A percentile compares a stretch with the other conserved stretches of the same genome.
Evolutionary conservation across 768 basidiomycete species (phyloP).

Genomic region (Phanerodontia chrysosporium): DNA sequence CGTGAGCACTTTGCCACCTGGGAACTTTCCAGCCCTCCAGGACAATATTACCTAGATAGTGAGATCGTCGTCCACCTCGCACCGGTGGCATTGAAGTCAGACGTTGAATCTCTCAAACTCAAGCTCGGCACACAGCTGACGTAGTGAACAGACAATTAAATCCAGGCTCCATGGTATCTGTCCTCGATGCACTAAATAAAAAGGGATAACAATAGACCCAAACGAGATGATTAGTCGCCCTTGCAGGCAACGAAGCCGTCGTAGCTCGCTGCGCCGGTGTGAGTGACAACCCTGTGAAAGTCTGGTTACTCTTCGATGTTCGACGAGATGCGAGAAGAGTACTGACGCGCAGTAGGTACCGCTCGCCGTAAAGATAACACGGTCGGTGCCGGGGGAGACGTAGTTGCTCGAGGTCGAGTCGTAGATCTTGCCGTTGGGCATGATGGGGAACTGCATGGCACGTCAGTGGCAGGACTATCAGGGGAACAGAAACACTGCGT

Average conservation of each 20-base stretch:
- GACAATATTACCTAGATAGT: background rate
- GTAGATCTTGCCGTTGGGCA: conserved; percentile 17
- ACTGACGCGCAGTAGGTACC: conserved; percentile 23
- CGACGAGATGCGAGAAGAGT: background rate
- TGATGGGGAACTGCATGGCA: conserved; percentile 16
- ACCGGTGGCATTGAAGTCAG: background rate
- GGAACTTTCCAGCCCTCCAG: too few species aligned
- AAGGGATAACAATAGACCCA: background rate
- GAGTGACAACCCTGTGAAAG: conserved; percentile 15
- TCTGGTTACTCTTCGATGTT: background rate
- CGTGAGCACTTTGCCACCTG: too few species aligned
- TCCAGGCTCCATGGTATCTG: too few species aligned
- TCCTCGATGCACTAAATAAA: background rate
- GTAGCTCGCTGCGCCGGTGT: conserved; percentile 17
- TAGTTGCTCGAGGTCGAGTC: conserved; percentile 14
- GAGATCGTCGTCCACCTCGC: background rate
- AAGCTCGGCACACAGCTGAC: background rate
- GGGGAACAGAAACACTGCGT: background rate
- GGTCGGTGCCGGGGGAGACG: conserved; percentile 19
- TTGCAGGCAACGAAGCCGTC: conserved; percentile 21
- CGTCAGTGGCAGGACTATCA: background rate
- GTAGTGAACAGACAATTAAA: background rate
- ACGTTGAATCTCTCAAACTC: background rate
- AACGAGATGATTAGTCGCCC: conserved; percentile 9
- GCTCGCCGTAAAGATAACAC: conserved; percentile 18